Evolutionary conservation across 2,329 filamentous ascomycete genomes (phyloP).

Genomic region (Epichloe elymi): DNA sequence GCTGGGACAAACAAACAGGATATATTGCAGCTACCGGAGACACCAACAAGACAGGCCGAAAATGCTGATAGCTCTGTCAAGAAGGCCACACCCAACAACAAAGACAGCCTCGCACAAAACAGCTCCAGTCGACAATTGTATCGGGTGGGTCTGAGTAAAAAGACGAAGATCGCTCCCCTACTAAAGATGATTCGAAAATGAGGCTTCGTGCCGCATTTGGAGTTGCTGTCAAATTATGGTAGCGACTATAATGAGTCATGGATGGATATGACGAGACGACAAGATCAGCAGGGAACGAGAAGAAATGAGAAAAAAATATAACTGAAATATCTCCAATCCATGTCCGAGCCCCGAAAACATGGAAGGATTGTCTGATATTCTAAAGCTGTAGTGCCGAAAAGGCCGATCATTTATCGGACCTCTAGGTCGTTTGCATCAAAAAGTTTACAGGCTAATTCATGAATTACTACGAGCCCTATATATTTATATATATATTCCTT

Average conservation of each 20-base stretch:
- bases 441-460: too few species aligned
- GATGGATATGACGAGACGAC: not conserved
- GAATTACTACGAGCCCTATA: too few species aligned
- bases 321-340: not conserved
- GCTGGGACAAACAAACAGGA: not conserved
- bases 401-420: too few species aligned
- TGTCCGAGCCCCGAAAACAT: not conserved
- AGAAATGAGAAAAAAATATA: not conserved
- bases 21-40: not conserved
- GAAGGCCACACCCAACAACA: slow-evolving; percentile 4
- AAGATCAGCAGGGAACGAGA: not conserved
- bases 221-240: not conserved
- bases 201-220: not conserved
- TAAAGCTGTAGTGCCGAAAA: too few species aligned
- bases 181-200: slow-evolving; percentile 35
- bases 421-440: too few species aligned
- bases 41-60: not conserved
- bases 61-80: not conserved
- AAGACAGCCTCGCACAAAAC: slow-evolving; percentile 7
- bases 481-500: too few species aligned
- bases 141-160: slow-evolving; percentile 38
- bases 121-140: slow-evolving; percentile 26
- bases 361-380: too few species aligned
- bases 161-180: slow-evolving; percentile 35
- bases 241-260: not conserved